A percentile compares a stretch with the other conserved stretches of the same genome.
phyloP scores from a whole-genome alignment of 2,329 filamentous ascomycete genomes.

The Leptographium lundbergii region DNA sequence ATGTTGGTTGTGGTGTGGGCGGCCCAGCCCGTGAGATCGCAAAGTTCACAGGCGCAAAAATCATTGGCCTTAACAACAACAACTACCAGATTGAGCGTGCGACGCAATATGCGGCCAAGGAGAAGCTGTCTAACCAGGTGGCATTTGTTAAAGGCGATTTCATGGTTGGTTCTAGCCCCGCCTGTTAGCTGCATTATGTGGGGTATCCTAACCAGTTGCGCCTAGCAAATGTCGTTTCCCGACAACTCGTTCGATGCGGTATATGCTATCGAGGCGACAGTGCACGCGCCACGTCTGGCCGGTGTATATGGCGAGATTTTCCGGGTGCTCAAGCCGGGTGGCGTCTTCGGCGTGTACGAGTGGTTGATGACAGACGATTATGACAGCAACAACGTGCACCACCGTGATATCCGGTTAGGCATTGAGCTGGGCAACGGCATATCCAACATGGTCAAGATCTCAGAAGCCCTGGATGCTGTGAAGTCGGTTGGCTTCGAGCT shows the following conservation, averaged over 20 bases:
- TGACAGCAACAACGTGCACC: slow-evolving; percentile 74
- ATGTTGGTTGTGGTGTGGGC: slow-evolving; percentile 94
- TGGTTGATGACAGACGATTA: slow-evolving; percentile 98
- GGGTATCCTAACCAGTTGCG: not conserved
- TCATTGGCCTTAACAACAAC: slow-evolving; percentile 95
- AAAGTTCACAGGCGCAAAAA: slow-evolving; percentile 83
- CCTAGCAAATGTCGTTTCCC: slow-evolving; percentile 82
- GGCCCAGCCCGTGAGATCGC: slow-evolving; percentile 91
- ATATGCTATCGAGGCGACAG: slow-evolving; percentile 94
- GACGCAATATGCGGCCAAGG: slow-evolving; percentile 70
- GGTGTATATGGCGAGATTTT: slow-evolving; percentile 92
- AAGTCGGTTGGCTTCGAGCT: slow-evolving; percentile 79
- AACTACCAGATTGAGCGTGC: slow-evolving; percentile 97
- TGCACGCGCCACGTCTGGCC: slow-evolving; percentile 81
- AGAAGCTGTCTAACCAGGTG: slow-evolving; percentile 68
- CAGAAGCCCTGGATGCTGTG: slow-evolving; percentile 71
- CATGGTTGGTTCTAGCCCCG: slow-evolving; percentile 38
- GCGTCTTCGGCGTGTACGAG: slow-evolving; percentile 93
- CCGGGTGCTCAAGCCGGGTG: slow-evolving; percentile 90
- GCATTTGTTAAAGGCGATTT: slow-evolving; percentile 92
- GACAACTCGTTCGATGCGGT: slow-evolving; percentile 89
- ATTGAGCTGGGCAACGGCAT: slow-evolving; percentile 97
- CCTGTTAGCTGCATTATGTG: not conserved
- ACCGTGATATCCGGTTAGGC: slow-evolving; percentile 81
- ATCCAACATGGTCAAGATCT: slow-evolving; percentile 78